phyloP scores from a whole-genome alignment of 2,329 filamentous ascomycete species.

The Ceratocystiopsis sp. region DNA sequence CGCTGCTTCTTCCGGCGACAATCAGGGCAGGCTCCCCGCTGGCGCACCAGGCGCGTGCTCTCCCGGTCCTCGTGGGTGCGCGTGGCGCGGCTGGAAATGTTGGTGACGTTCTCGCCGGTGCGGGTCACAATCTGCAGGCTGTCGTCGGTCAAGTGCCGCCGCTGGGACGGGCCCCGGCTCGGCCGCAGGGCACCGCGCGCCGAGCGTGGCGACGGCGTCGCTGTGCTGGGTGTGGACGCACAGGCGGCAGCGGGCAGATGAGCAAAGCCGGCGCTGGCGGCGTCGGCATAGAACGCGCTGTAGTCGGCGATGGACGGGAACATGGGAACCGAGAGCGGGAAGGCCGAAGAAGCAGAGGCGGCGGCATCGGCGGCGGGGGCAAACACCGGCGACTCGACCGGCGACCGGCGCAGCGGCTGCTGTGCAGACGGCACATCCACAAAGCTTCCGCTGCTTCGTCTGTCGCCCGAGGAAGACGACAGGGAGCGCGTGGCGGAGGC shows the following conservation, averaged over 20 bases:
- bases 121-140: conserved; percentile 50
- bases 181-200: neutral
- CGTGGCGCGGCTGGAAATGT: conserved; percentile 41
- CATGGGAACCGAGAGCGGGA: conserved; percentile 4
- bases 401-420: neutral
- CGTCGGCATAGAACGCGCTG: no score
- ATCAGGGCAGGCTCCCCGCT: conserved; percentile 48
- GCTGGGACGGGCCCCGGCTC: neutral
- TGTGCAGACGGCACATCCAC: neutral
- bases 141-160: conserved; percentile 1
- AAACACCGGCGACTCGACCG: conserved; percentile 12
- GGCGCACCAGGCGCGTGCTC: conserved; percentile 48
- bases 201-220: no score
- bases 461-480: conserved; percentile 12
- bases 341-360: conserved; percentile 11
- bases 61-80: conserved; percentile 53
- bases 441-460: conserved; percentile 2
- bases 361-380: conserved; percentile 18
- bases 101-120: conserved; percentile 45
- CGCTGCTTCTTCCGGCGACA: conserved; percentile 47
- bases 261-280: no score
- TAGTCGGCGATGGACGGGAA: conserved; percentile 10
- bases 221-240: no score
- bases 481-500: no score
- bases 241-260: no score